Evolutionary conservation across 495 filamentous ascomycete species (phyloP), one percentile per base, ranked within the genome.

Genomic region (Hypoxylon subgilvum): DNA sequence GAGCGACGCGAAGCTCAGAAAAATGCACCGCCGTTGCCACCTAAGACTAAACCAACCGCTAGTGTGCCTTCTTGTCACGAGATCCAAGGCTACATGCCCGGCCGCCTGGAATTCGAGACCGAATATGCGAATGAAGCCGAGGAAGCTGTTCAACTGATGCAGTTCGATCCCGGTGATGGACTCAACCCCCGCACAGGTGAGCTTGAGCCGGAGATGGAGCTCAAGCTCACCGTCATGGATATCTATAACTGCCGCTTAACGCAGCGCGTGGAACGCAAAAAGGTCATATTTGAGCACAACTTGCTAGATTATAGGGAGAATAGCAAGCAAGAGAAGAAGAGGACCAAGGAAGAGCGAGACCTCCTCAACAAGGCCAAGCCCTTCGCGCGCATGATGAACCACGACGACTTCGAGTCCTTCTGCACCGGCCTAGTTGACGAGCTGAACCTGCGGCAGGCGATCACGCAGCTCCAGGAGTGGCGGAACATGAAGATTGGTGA

Each of bases 91-190:
- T 99, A 96, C 72, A 99, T 99, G 94, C 94, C 94, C 2, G 94
- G 95, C 28, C 90, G 94, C 14, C 74, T 99, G 52, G 94, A 99
- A 68, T 99, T 97, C 66, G 94, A 99, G 79, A 96, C 90, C 0
- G 94, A 99, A 65, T 96, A 93, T 71, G 86, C 92, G 66, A 97
- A 99, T 71, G 95, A 97, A 63, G 94, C 95, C 0, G 94, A 99
- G 72, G 95, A 97, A 74, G 92, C 92, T 0, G 95, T 99, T 9
- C 94, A 97, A 70, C 87, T 94, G 51, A 96, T 99, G 89, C 87
- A 96, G 55, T 99, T 99, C 63, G 93, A 97, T 43, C 92, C 94
- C 1, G 94, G 94, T 10, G 92, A 96, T 65, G 94, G 94, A 41
- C 79, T 94, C 59, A 92, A 94, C 57, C 85, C 86, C 4, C 75